phyloP scores from a whole-genome alignment of 2,329 filamentous ascomycete species.

The Colletotrichum magnum region DNA sequence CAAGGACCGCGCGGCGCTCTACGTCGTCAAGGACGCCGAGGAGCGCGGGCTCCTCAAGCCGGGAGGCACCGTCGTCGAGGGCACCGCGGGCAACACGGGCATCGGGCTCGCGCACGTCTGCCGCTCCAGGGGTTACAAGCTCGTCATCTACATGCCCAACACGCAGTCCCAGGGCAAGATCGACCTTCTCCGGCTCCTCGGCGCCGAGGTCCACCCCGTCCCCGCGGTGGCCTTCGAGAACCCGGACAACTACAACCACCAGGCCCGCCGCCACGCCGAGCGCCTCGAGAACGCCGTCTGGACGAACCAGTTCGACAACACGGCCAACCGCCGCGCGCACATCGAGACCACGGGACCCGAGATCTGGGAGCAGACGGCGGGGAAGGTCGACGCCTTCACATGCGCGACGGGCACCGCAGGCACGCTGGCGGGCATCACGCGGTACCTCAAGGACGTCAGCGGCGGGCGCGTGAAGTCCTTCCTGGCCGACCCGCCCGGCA shows the following conservation, averaged over 20 bases:
- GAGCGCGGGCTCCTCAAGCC: constrained; percentile 85
- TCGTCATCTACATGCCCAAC: constrained; percentile 99
- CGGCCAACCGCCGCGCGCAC: constrained; percentile 92
- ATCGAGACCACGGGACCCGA: constrained; percentile 98
- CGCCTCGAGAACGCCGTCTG: constrained; percentile 89
- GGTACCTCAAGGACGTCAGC: constrained; percentile 88
- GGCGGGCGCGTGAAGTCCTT: constrained; percentile 86
- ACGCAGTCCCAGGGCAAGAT: constrained; percentile 99
- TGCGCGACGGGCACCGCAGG: constrained; percentile 95
- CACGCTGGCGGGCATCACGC: constrained; percentile 88
- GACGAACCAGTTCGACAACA: constrained; percentile 99
- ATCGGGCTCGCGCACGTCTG: constrained; percentile 98
- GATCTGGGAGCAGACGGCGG: constrained; percentile 93
- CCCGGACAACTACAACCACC: constrained; percentile 97
- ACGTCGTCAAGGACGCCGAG: constrained; percentile 94
- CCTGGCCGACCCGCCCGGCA: constrained; percentile 94
- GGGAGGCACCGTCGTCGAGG: constrained; percentile 95
- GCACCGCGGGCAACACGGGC: constrained; percentile 97
- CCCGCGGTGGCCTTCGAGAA: constrained; percentile 97
- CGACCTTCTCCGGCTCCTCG: constrained; percentile 89
- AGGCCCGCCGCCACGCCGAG: constrained; percentile 92
- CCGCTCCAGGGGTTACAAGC: constrained; percentile 89
- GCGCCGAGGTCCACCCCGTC: constrained; percentile 95
- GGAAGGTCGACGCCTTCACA: constrained; percentile 92
- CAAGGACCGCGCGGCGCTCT: constrained; percentile 96